phyloP scores from a whole-genome alignment of 768 basidiomycete species.

The Phylloporus sp. region DNA sequence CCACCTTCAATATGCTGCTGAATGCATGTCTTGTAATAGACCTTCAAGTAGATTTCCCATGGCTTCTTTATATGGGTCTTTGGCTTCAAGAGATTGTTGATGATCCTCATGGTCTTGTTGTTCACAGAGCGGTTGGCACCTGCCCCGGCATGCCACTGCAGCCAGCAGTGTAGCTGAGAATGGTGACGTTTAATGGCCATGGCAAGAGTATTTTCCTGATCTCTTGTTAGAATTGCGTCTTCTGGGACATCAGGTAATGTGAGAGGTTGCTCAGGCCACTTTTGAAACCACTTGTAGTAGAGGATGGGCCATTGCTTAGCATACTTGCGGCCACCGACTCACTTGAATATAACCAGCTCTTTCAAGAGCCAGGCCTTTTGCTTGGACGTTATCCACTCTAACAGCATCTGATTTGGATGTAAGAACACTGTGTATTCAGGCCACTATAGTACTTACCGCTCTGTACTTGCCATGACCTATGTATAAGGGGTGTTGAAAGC shows the following conservation, averaged over 20 bases:
- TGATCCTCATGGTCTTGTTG: neutral
- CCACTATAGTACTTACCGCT: too few species aligned
- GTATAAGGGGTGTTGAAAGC: too few species aligned
- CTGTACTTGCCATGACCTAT: too few species aligned
- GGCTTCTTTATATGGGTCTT: neutral
- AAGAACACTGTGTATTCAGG: too few species aligned
- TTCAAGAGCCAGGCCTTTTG: neutral
- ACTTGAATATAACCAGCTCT: neutral
- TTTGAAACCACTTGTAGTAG: neutral
- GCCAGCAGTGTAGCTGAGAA: neutral
- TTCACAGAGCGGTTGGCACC: neutral
- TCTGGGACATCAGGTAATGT: neutral
- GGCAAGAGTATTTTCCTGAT: neutral
- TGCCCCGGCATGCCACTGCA: neutral
- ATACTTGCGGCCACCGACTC: neutral
- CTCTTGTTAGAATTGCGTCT: neutral
- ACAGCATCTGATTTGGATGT: too few species aligned
- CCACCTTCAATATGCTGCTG: neutral
- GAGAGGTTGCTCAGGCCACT: neutral
- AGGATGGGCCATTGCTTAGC: neutral
- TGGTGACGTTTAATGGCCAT: neutral
- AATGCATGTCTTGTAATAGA: neutral
- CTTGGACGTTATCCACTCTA: neutral
- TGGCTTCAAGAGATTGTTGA: neutral
- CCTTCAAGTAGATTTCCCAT: neutral